Base-by-base conservation (phyloP, 2,329 filamentous ascomycete genomes). In the Penicillium glabrum region DNA sequence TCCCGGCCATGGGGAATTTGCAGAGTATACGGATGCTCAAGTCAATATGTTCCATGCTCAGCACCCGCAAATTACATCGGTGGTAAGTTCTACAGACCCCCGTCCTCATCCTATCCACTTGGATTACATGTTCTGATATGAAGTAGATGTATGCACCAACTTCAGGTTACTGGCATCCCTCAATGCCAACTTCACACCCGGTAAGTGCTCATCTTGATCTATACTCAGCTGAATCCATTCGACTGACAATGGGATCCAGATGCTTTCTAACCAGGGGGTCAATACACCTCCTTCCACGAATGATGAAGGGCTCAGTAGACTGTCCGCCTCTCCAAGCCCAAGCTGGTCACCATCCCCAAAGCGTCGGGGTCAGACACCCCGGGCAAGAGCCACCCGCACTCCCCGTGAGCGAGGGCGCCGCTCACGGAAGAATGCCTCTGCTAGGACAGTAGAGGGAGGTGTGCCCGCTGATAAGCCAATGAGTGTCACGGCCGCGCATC, bases 401-500 rank as follows among this genome's bases (percentile, higher is more conserved):
- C 56, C 54, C n/a, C 50, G 41, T 13, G 48, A 53, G 21, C 53
- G 45, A 13, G 50, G 47, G 37, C 35, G 60, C 49, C 48, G 55
- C 43, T 11, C 61, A 52, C 56, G 59, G 49, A 29, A 51, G 47
- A 39, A 66, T 46, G 9, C n/a, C 9, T 46, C 54, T 43, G 14
- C 57, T 27, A 23, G 57, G 26, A 45, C 14, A 5, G 13, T 5
- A 14, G 13, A 33, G 31, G 31, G 31, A 33, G 31, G 31, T 7
- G 31, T 33, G 14, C 2, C 53, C 2, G 29, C 71, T 10, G 46
- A 57, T 2, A 63, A 55, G 2, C 69, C 71, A 1, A 39, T 73
- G 47, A 73, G 70, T 46, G 57, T 68, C 37, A 27, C 70, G 29
- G 70, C 69, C 14, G 61, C 63, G 44, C 52, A 80, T 51, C 71